Base-by-base conservation (phyloP, 495 filamentous ascomycete species). In the Penicillium turbatum region DNA sequence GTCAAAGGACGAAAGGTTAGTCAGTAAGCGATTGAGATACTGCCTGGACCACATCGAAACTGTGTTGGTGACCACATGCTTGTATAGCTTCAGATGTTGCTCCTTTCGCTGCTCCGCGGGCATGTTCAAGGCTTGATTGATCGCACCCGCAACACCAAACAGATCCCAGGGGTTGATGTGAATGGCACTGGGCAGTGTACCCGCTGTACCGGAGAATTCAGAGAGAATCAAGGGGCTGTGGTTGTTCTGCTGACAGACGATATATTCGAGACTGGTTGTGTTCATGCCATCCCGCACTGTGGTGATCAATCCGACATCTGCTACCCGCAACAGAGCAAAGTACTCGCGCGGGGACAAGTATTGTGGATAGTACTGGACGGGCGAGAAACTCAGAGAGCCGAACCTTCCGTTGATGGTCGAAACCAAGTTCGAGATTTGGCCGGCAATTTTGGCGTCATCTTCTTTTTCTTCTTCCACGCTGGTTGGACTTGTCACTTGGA, bases 241-340 rank as follows among this genome's bases (percentile, higher is more conserved):
- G 35, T 83, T 84, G 44, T 88, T 84, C 59, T 87, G 86, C 69
- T 97, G 92, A 72, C 89, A 93, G 45, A 97, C 81, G 27, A 97
- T 83, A 67, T 95, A 97, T 69, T 97, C 92, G 45, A 97, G 69
- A 65, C 88, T 91, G 7, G 92, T 95, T 11, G 92, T 96, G 73
- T 97, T 97, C 90, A 97, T 96, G 48, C 92, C 92, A 68, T 97
- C 92, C 37, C 92, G 81, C 26, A 96, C 89, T 39, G 87, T 92
- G 6, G 92, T 96, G 65, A 96, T 96, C 35, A 97, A 72, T 19
- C 90, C 92, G 29, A 95, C 85, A 68, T 96, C 89, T 8, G 88
- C 92, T 5, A 87, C 82, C 30, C 92, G 85, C 16, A 97, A 77
- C 9, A 97, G 80, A 2, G 92, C 90, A 69, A 95, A 91, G 66